phyloP scores from a whole-genome alignment of 805 yeast genomes.

The Metschnikowia baotianmanensis region DNA sequence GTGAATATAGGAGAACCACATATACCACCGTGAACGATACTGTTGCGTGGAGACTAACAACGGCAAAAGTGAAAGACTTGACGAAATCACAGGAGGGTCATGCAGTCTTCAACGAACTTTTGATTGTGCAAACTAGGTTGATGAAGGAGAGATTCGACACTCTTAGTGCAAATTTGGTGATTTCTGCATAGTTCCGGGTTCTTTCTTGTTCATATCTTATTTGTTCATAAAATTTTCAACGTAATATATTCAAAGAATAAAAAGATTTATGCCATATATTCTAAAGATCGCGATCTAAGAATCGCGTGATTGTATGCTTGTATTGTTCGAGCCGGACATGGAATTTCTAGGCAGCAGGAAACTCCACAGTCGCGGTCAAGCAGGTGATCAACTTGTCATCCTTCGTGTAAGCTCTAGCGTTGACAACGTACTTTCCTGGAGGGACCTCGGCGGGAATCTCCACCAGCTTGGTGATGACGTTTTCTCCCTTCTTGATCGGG shows the following conservation, averaged over 20 bases:
- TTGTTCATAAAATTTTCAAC: too few species aligned
- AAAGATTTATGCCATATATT: too few species aligned
- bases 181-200: too few species aligned
- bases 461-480: conserved; percentile 65
- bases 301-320: background rate
- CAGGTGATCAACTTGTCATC: conserved; percentile 84
- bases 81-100: conserved; percentile 43
- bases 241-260: too few species aligned
- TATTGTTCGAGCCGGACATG: too few species aligned
- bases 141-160: conserved; percentile 71
- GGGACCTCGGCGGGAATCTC: conserved; percentile 91
- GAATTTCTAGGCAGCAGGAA: conserved; percentile 34
- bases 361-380: conserved; percentile 67
- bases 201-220: too few species aligned
- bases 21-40: conserved; percentile 61
- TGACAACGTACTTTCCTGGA: conserved; percentile 85
- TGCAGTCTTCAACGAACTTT: conserved; percentile 60
- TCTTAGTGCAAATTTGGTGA: conserved; percentile 70
- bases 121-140: conserved; percentile 58
- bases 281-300: background rate
- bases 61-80: conserved; percentile 44
- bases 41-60: conserved; percentile 65
- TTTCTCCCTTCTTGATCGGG: conserved; percentile 72
- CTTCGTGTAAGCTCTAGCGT: conserved; percentile 85
- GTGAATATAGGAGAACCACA: conserved; percentile 41